phyloP scores from a whole-genome alignment of 1,139 yeast genomes.

The Suhomyces bolitotheri region DNA sequence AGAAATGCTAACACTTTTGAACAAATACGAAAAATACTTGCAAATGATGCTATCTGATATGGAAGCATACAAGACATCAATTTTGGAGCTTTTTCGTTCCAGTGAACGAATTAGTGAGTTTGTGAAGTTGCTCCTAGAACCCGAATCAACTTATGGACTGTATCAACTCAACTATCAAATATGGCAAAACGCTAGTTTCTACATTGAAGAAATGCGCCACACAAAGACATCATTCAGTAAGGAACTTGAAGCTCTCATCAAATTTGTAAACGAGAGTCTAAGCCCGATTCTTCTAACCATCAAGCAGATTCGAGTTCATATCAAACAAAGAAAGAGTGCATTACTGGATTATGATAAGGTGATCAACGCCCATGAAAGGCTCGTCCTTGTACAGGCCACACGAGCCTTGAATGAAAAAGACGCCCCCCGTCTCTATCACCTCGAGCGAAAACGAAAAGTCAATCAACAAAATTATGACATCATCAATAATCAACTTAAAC shows the following conservation, averaged over 20 bases:
- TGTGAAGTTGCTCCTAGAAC: constrained; percentile 12
- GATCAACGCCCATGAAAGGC: constrained; percentile 26
- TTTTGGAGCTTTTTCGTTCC: constrained; percentile 17
- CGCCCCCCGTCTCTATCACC: constrained; percentile 28
- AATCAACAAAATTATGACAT: constrained; percentile 28
- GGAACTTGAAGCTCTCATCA: constrained; percentile 12
- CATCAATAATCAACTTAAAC: constrained; percentile 34
- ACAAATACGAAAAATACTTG: constrained; percentile 19
- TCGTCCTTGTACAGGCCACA: constrained; percentile 25
- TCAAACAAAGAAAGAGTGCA: constrained; percentile 31
- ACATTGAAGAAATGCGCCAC: constrained; percentile 16
- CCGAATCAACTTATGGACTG: constrained; percentile 1
- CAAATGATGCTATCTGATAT: constrained; percentile 23
- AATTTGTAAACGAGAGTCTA: constrained; percentile 15
- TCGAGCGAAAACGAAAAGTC: constrained; percentile 35
- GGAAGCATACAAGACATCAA: constrained; percentile 15
- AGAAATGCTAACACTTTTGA: constrained; percentile 22
- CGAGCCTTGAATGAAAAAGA: constrained; percentile 31
- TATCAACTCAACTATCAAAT: constrained; percentile 10
- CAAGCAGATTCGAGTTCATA: constrained; percentile 25
- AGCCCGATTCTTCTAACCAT: constrained; percentile 23
- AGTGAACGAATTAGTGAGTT: constrained; percentile 21
- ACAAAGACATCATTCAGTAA: constrained; percentile 18
- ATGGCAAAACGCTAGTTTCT: constrained; percentile 25
- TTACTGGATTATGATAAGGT: constrained; percentile 39